Conservation (phyloP, 495 filamentous ascomycete genomes). For the Penicillium cataractarum region DNA sequence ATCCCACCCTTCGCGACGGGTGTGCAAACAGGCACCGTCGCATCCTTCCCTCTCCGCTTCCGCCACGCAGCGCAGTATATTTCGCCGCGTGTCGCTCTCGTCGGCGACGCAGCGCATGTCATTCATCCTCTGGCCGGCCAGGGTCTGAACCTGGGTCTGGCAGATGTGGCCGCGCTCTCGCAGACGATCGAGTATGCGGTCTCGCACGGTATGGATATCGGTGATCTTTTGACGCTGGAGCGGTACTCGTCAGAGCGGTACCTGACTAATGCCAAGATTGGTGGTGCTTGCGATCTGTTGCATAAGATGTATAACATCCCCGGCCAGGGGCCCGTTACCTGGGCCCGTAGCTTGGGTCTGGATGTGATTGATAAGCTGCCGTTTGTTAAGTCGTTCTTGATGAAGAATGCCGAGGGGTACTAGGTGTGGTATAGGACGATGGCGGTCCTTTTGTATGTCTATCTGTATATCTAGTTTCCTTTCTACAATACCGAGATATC, state of each 20-base stretch:
- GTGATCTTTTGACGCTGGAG: slow-evolving; percentile 72
- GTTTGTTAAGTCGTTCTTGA: slow-evolving; percentile 80
- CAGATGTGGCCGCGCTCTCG: slow-evolving; percentile 77
- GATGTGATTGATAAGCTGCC: slow-evolving; percentile 75
- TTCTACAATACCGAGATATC: slow-evolving; percentile 3
- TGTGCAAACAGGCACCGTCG: slow-evolving; percentile 79
- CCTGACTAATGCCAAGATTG: slow-evolving; percentile 77
- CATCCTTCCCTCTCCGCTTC: slow-evolving; percentile 88
- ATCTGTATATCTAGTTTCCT: slow-evolving; percentile 23
- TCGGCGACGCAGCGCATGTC: slow-evolving; percentile 94
- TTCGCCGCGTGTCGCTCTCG: slow-evolving; percentile 80
- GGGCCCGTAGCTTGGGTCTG: slow-evolving; percentile 75
- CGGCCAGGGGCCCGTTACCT: slow-evolving; percentile 73
- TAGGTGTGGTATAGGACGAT: slow-evolving; percentile 8
- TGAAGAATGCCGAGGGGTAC: slow-evolving; percentile 81
- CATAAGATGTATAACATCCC: slow-evolving; percentile 84
- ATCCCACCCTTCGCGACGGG: slow-evolving; percentile 62
- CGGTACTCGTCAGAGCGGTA: slow-evolving; percentile 79
- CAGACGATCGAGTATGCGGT: slow-evolving; percentile 76
- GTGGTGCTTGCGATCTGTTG: slow-evolving; percentile 90
- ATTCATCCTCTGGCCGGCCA: slow-evolving; percentile 94
- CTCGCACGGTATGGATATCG: slow-evolving; percentile 82
- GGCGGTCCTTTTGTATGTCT: slow-evolving; percentile 15
- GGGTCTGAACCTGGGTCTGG: slow-evolving; percentile 91
- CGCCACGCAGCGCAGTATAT: slow-evolving; percentile 92